A percentile compares a stretch with the other conserved stretches of the same genome.
These are phyloP conservation scores for Amphibolis antarctica DNA, from an alignment of 106 monocot genomes.

Conservation along the genomic window DNA sequence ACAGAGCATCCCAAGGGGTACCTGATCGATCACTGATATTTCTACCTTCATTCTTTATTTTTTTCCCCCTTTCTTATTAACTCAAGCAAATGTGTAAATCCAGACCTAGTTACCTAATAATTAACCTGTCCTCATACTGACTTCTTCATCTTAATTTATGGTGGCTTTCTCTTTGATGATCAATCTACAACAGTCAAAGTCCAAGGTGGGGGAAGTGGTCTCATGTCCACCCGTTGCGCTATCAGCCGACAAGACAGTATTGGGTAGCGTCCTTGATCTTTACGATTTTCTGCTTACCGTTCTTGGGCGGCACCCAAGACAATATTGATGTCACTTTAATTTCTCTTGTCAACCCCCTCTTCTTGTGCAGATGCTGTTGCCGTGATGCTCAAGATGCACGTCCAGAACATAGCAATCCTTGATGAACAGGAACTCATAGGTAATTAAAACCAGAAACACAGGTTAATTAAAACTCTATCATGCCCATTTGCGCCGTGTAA, in stretches of 20 bases:
- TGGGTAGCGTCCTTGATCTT: slow-evolving; percentile 36
- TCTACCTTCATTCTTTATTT: not conserved
- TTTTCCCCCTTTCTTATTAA: not conserved
- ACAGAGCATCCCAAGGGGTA: slow-evolving; percentile 47
- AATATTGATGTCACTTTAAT: no score
- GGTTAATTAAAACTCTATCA: no score
- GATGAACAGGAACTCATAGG: slow-evolving; percentile 31
- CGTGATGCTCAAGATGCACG: slow-evolving; percentile 44
- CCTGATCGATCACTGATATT: slow-evolving; percentile 1
- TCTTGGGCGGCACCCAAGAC: not conserved
- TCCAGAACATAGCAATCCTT: slow-evolving; percentile 38
- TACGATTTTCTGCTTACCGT: no score
- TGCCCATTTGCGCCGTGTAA: no score
- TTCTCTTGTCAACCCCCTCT: not conserved
- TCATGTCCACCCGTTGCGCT: slow-evolving; percentile 80
- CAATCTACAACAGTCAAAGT: slow-evolving; percentile 32
- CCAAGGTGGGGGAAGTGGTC: slow-evolving; percentile 75
- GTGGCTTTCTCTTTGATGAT: not conserved
- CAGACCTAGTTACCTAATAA: not conserved
- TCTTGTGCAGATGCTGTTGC: slow-evolving; percentile 34
- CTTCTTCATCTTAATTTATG: not conserved
- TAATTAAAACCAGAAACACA: no score
- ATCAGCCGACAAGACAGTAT: slow-evolving; percentile 48
- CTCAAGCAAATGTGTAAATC: not conserved
- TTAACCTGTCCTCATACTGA: not conserved